phyloP scores from a whole-genome alignment of 2,329 filamentous ascomycete species.

The Cladophialophora yegresii region DNA sequence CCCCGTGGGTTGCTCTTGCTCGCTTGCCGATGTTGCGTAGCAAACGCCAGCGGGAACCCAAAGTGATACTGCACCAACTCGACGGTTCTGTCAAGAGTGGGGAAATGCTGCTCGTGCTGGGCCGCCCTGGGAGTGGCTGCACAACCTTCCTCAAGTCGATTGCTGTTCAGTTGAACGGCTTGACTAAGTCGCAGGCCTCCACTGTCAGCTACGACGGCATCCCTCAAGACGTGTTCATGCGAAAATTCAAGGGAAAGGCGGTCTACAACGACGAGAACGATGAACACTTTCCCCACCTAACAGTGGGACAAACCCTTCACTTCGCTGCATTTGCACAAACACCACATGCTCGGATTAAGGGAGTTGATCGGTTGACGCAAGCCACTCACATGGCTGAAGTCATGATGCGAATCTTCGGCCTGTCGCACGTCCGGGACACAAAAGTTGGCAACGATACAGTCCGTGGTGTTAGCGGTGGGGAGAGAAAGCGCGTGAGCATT shows the following conservation, averaged over 20 bases:
- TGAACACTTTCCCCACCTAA: slow-evolving; percentile 54
- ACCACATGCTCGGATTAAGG: slow-evolving; percentile 8
- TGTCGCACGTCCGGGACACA: slow-evolving; percentile 62
- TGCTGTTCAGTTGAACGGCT: slow-evolving; percentile 75
- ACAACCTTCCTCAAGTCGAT: slow-evolving; percentile 82
- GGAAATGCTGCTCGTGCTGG: slow-evolving; percentile 66
- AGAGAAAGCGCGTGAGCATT: slow-evolving; percentile 69
- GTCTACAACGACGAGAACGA: slow-evolving; percentile 59
- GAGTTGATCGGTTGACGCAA: slow-evolving; percentile 13
- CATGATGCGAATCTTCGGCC: slow-evolving; percentile 66
- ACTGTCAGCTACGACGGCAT: slow-evolving; percentile 60
- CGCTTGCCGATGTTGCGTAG: slow-evolving; percentile 59
- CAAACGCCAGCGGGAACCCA: slow-evolving; percentile 35
- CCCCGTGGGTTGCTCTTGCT: slow-evolving; percentile 60
- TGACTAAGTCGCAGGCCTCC: background rate
- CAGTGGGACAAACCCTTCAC: slow-evolving; percentile 55
- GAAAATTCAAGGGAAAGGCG: slow-evolving; percentile 52
- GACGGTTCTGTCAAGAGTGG: slow-evolving; percentile 56
- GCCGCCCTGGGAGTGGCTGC: slow-evolving; percentile 68
- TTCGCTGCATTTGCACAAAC: slow-evolving; percentile 50
- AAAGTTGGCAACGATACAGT: slow-evolving; percentile 69
- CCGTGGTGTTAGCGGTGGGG: slow-evolving; percentile 68
- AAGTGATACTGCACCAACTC: slow-evolving; percentile 51
- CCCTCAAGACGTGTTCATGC: slow-evolving; percentile 57
- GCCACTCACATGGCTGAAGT: slow-evolving; percentile 16